phyloP scores from a whole-genome alignment of 2,329 filamentous ascomycete genomes.

The Exophiala phaeomuriformis region DNA sequence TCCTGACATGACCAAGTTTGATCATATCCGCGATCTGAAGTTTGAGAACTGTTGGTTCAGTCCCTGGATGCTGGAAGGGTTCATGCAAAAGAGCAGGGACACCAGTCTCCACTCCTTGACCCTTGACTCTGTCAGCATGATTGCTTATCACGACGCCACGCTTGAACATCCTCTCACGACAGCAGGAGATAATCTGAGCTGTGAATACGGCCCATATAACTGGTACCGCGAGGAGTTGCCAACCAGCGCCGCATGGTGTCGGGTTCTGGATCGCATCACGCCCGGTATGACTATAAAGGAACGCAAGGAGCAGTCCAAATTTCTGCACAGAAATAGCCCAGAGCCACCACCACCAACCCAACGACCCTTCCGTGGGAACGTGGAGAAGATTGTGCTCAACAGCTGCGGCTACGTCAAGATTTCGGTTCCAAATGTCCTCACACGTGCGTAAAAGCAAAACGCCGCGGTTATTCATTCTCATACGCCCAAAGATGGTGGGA shows the following conservation, averaged over 20 bases:
- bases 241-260: slow-evolving; percentile 43
- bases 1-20: slow-evolving; percentile 45
- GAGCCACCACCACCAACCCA: slow-evolving; percentile 11
- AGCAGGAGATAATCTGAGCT: slow-evolving; percentile 7
- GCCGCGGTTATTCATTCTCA: slow-evolving; percentile 5
- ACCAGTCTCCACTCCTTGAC: slow-evolving; percentile 47
- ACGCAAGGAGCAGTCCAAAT: slow-evolving; percentile 30
- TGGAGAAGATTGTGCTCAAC: slow-evolving; percentile 45
- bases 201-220: slow-evolving; percentile 21
- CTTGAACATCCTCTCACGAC: slow-evolving; percentile 11
- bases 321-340: slow-evolving; percentile 12
- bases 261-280: slow-evolving; percentile 45
- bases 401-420: slow-evolving; percentile 55
- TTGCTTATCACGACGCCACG: slow-evolving; percentile 35
- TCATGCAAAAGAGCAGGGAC: slow-evolving; percentile 45
- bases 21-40: slow-evolving; percentile 51
- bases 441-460: slow-evolving; percentile 34
- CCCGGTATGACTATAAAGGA: slow-evolving; percentile 39
- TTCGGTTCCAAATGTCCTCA: slow-evolving; percentile 19
- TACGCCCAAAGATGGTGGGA: slow-evolving; percentile 15
- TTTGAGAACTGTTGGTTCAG: slow-evolving; percentile 64
- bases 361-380: slow-evolving; percentile 28
- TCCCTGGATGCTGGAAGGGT: slow-evolving; percentile 49
- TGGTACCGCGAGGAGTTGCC: slow-evolving; percentile 35
- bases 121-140: slow-evolving; percentile 60